Evolutionary conservation across 2,329 filamentous ascomycete genomes (phyloP), one percentile per base, ranked within the genome.

Genomic region (Penicillium decumbens): DNA sequence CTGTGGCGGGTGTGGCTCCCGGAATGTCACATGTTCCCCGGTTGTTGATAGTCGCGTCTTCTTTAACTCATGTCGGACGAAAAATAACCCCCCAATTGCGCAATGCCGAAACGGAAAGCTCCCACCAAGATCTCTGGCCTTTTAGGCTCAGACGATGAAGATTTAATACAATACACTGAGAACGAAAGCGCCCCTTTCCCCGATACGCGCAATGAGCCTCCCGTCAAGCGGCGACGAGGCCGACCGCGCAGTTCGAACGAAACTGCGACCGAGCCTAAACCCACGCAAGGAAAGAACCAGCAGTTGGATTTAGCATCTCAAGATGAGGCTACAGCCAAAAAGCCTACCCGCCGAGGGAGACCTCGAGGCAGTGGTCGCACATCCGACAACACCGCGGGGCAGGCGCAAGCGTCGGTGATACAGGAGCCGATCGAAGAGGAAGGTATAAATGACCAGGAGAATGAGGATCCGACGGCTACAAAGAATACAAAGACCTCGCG

Each of bases 101-200:
- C 28, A 20, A 73, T 73, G 69, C 67, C 71, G 8, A 73, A 73
- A 55, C 58, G 70, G 40, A 75, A 75, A 52, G 68, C 65, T 6
- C 53, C 65, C 12, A 61, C 72, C 29, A 73, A 72, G 46, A 55
- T 79, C 13, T 75, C 76, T 29, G 71, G 69, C 8, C 57, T 78
- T 20, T 59, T 77, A 8, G 75, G 74, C 41, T 77, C 75, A 12
- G 76, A 79, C 33, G 67, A 68, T 53, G 72, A 75, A 30, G 71
- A 74, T 45, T 55, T 68, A 6, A 62, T 65, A 50, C 60, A 67
- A 53, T 53, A 66, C n/a, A 60, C 62, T 47, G 60, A 60, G 39
- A 51, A 39, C 32, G 64, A 65, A 45, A 61, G n/a, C 32, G 52
- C 18, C 13, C 45, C 47, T 15, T 42, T 63, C 48, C 65, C 63